Evolutionary conservation across 2,329 filamentous ascomycete genomes (phyloP), one percentile per base, ranked within the genome.

Genomic region (Xylariaceae sp.): DNA sequence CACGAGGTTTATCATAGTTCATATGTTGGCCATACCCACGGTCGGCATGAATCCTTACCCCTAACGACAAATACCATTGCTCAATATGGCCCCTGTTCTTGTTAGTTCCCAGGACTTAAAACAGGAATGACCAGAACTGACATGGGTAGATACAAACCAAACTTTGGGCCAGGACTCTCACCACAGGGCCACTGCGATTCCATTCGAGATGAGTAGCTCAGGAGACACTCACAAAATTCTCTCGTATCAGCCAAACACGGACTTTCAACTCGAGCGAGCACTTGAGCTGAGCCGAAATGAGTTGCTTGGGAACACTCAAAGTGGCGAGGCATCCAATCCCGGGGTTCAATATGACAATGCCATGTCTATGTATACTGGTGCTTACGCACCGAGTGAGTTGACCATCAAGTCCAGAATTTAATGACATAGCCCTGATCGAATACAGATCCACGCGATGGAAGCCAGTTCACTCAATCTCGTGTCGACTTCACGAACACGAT

Each of bases 331-430:
- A 48, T 69, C 68, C 23, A 63, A 60, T 59, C 63, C 66, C n/a
- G 50, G 61, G 18, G 30, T 57, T 57, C 39, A 58, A 37, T 65
- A 67, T 45, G 35, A 54, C 53, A 41, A 41, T 3, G 41, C 64
- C 4, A 55, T 53, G n/a, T 35, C 63, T 18, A 53, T 68, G 47
- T 63, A 67, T 41, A 61, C 68, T 35, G 65, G 58, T 55, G 63
- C 66, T 47, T 69, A 69, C 37, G 63, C 61, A 35, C 49, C 64
- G 23, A 63, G 68, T 70, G 55, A 57, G 66, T 63, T 37, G 49
- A 30, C 11, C 11, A 41, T 45, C 10, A 39, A 30, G 23, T 30
- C 23, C 23, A 30, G 39, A 18, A 51, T 15, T 11, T 4, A 59
- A 39, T 23, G 4, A 41, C 18, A 13, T 34, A n/a, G 30, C 10